A percentile compares a stretch with the other conserved stretches of the same genome.
Evolutionary conservation across 345 rosid genomes (phyloP).

Genomic region (Arabis alpina): DNA sequence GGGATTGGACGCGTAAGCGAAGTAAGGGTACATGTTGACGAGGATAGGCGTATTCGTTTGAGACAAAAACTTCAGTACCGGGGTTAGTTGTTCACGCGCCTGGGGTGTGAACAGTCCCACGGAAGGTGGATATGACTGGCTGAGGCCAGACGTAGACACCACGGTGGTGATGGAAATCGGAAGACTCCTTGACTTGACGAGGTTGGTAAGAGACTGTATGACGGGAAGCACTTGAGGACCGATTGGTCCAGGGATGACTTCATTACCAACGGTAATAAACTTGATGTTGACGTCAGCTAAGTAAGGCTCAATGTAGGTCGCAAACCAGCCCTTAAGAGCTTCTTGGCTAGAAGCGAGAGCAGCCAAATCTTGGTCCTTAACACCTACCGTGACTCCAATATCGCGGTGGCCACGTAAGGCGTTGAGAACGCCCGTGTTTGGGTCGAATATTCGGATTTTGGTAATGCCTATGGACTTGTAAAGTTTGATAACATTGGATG

Average conservation of each 20-base stretch:
- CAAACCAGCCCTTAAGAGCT: slow-evolving; percentile 38
- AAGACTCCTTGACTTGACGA: slow-evolving; percentile 21
- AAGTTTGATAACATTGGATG: slow-evolving; percentile 43
- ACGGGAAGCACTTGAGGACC: slow-evolving; percentile 33
- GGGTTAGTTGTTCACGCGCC: slow-evolving; percentile 9
- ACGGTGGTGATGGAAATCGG: slow-evolving; percentile 38
- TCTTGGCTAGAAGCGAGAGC: slow-evolving; percentile 32
- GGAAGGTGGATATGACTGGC: slow-evolving; percentile 50
- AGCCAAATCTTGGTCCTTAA: slow-evolving; percentile 41
- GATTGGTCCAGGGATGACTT: slow-evolving; percentile 42
- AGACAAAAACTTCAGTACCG: slow-evolving; percentile 34
- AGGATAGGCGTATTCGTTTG: slow-evolving; percentile 31
- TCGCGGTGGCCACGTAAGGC: slow-evolving; percentile 39
- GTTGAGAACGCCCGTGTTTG: slow-evolving; percentile 35
- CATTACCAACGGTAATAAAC: slow-evolving; percentile 48
- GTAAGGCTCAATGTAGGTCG: slow-evolving; percentile 38
- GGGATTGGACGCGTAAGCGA: slow-evolving; percentile 41
- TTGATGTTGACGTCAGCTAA: slow-evolving; percentile 34
- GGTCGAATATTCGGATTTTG: slow-evolving; percentile 45
- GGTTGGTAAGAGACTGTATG: slow-evolving; percentile 32
- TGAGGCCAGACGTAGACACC: slow-evolving; percentile 17
- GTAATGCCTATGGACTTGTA: slow-evolving; percentile 37
- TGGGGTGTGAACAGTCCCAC: slow-evolving; percentile 30
- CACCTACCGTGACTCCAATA: slow-evolving; percentile 40
- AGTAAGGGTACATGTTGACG: slow-evolving; percentile 55